Conservation (phyloP, 345 rosid species). For the Populus ilicifolia region DNA sequence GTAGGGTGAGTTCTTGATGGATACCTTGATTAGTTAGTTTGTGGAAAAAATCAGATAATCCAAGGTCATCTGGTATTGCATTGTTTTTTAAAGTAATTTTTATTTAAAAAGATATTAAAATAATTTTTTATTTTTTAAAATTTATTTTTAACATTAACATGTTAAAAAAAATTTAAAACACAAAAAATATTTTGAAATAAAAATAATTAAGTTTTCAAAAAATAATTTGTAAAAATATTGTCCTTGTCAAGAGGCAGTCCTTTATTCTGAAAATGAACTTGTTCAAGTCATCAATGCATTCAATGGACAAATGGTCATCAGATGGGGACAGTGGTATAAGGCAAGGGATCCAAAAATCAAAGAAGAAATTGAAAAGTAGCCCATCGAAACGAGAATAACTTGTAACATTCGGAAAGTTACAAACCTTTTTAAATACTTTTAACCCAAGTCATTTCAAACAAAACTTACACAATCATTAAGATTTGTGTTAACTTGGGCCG, state of each 20-base stretch:
- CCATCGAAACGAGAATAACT: neutral
- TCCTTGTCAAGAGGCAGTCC: too few relatives aligned
- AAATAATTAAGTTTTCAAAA: too few relatives aligned
- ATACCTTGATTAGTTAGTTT: neutral
- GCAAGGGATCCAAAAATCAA: neutral
- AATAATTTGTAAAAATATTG: too few relatives aligned
- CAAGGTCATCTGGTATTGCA: too few relatives aligned
- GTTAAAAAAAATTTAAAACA: too few relatives aligned
- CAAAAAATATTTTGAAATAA: too few relatives aligned
- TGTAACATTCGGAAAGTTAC: neutral
- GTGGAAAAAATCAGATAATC: neutral
- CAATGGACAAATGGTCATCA: slow-evolving; percentile 1
- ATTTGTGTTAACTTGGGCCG: too few relatives aligned
- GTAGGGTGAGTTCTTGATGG: neutral
- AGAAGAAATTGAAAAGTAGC: neutral
- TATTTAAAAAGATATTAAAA: too few relatives aligned
- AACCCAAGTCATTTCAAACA: neutral
- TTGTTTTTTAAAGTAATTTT: too few relatives aligned
- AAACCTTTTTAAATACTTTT: neutral
- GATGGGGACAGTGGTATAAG: neutral
- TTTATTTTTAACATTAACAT: too few relatives aligned
- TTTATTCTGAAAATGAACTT: neutral
- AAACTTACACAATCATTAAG: neutral
- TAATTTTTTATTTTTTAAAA: too few relatives aligned
- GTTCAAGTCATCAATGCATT: neutral